Base-by-base conservation (phyloP, 257 asterid genomes). In the Cruciata laevipes region DNA sequence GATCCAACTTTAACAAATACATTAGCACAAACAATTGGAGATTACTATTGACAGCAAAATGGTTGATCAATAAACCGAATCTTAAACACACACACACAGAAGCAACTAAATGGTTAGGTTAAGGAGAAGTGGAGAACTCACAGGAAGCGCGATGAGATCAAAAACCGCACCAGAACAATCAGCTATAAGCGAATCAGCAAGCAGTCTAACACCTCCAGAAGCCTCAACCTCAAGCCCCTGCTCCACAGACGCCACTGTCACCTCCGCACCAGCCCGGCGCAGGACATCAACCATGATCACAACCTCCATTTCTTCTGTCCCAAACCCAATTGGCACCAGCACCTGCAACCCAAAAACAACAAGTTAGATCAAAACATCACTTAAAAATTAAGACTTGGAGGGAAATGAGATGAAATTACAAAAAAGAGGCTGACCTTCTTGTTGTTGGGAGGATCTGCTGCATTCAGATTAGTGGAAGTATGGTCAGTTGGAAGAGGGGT, bases 251-350 rank as follows among this genome's bases (percentile, higher is more conserved):
- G 99, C 99, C 57, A 93, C 76, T 6, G 85, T 93, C 74, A 93
- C 99, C 53, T 76, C 77, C 0, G 99, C 97, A 24, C 99, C 97
- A 1, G 97, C 96, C 59, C 95, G 89, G 71, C 99, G 88, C 58
- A 93, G 81, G 35, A 93, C 85, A 80, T 80, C 88, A 67, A 80
- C 76, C 69, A 90, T 71, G 78, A 86, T 88, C 70, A 93, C 97
- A 35, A 90, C 96, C 76, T 93, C 99, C 96, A 90, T 90, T 83
- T 93, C 97, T 67, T 90, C 98, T 6, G 97, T 83, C 51, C 97
- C 97, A 61, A 82, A 82, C 4, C 97, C 99, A 83, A 90, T 82
- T 49, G 97, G 99, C 71, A 93, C 90, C 84, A 93, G 70, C 63
- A 93, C 94, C 99, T 93, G 67, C 21, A 62, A 3, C 35, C n/a